These are phyloP conservation scores for Parafenestella ontariensis DNA, from an alignment of 2,329 filamentous ascomycete genomes.

Conservation along the genomic window DNA sequence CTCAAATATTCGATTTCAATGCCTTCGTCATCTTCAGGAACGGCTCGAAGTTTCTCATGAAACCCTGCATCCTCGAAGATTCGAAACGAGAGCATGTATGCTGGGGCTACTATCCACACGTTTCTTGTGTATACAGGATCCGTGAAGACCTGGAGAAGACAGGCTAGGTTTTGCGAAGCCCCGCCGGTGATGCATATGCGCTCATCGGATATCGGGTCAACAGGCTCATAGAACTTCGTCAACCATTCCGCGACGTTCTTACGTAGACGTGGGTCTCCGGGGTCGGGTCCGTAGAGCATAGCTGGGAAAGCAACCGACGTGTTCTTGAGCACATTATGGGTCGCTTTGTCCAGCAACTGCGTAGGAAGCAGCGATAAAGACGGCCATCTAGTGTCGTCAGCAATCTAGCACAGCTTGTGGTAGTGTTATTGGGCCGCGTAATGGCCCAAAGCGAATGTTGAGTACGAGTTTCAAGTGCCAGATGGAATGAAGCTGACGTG, in stretches of 20 bases:
- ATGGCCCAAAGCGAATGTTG: constrained; percentile 14
- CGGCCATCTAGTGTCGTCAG: constrained; percentile 69
- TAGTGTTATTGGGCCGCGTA: constrained; percentile 21
- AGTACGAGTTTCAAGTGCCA: constrained; percentile 1
- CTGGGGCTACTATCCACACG: constrained; percentile 82
- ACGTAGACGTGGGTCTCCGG: constrained; percentile 65
- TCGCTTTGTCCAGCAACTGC: constrained; percentile 65
- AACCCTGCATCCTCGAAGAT: constrained; percentile 86
- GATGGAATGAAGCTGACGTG: constrained; percentile 29
- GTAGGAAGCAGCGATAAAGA: constrained; percentile 70
- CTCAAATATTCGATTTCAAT: constrained; percentile 71
- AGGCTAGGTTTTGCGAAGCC: constrained; percentile 82
- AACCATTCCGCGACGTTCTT: constrained; percentile 75
- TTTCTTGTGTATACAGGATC: constrained; percentile 77
- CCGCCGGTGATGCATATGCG: constrained; percentile 84
- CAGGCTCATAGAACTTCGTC: constrained; percentile 64
- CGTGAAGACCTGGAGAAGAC: constrained; percentile 78
- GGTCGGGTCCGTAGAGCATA: constrained; percentile 81
- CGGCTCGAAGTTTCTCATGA: constrained; percentile 67
- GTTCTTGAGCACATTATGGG: constrained; percentile 67
- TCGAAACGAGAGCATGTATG: constrained; percentile 84
- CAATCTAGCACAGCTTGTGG: constrained; percentile 7
- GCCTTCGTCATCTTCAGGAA: constrained; percentile 80
- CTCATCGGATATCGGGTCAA: constrained; percentile 55
- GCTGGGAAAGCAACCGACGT: constrained; percentile 65